Evolutionary conservation across 129 eudicot species (phyloP), one percentile per base, ranked within the genome.

Genomic region (Chrysanthemum lavandulifolium): DNA sequence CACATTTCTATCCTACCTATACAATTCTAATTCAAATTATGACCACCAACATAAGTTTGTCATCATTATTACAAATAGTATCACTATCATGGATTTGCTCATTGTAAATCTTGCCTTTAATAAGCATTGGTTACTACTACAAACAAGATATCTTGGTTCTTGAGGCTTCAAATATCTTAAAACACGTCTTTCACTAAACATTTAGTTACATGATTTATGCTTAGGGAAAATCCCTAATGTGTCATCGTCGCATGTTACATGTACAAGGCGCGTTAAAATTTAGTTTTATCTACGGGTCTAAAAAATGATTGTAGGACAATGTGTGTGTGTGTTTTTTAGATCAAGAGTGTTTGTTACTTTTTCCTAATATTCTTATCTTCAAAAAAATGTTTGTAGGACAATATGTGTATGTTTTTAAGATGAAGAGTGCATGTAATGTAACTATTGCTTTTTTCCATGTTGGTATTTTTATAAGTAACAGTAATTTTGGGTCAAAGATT

Each of bases 401-500:
- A 56, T 68, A 48, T 49, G 19, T 68, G 48, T 66, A 40, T 56
- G 56, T 75, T 76, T 66, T 68, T 66, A 55, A 68, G 80, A 76
- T 6, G 55, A 67, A 43, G 68, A 76, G 36, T 57, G 74, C 48
- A 55, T 5, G 6, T 64, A 52, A 55, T 5, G 6, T 64, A 52
- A 49, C 29, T 55, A 65, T 61, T 72, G 62, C 56, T 61, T 8
- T 72, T 72, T 65, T 29, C 53, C 36, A 16, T 6, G 60, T 45
- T 62, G 75, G 52, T 57, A 12, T 71, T 40, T 59, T 60, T 60
- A 63, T 31, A 23, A 23, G 25, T 23, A 15, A 48, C 27, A 56
- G 14, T 16, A 77, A 77, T 31, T 54, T 10, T 72, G 78, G 78
- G 82, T 78, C 82, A 78, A 78, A 78, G 78, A 78, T 78, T 55